Conservation (phyloP, 305 asterid species). For the Plantago coronopus region DNA sequence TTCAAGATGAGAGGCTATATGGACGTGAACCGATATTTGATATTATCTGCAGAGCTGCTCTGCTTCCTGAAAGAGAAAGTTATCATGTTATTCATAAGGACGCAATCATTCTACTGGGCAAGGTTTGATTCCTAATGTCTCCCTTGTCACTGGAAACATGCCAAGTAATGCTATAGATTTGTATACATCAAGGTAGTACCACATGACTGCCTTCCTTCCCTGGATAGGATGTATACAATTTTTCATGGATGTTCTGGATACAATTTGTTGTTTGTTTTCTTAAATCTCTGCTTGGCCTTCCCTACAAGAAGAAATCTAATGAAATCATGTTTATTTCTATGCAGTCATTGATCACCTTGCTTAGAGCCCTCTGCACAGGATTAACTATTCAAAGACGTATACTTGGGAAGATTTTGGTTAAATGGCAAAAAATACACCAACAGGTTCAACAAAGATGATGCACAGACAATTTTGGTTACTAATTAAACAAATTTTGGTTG, state of each 20-base stretch:
- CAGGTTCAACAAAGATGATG: constrained; percentile 47
- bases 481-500: too few species aligned
- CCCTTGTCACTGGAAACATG: constrained; percentile 8
- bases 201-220: neutral
- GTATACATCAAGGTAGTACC: too few species aligned
- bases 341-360: constrained; percentile 74
- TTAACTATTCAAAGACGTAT: constrained; percentile 89
- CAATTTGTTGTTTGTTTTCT: too few species aligned
- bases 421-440: constrained; percentile 78
- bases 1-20: constrained; percentile 92
- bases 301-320: constrained; percentile 21
- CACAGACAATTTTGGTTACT: neutral
- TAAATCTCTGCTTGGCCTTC: constrained; percentile 3
- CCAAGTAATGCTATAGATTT: neutral
- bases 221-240: too few species aligned
- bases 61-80: constrained; percentile 63
- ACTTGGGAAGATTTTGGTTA: constrained; percentile 84
- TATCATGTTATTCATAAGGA: constrained; percentile 63
- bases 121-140: constrained; percentile 44
- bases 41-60: constrained; percentile 81
- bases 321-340: constrained; percentile 26
- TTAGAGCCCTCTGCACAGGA: constrained; percentile 71
- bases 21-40: constrained; percentile 77
- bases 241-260: too few species aligned
- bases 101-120: constrained; percentile 62